These are phyloP conservation scores for Trifolium repens DNA, from an alignment of 306 rosid species.

Conservation along the genomic window DNA sequence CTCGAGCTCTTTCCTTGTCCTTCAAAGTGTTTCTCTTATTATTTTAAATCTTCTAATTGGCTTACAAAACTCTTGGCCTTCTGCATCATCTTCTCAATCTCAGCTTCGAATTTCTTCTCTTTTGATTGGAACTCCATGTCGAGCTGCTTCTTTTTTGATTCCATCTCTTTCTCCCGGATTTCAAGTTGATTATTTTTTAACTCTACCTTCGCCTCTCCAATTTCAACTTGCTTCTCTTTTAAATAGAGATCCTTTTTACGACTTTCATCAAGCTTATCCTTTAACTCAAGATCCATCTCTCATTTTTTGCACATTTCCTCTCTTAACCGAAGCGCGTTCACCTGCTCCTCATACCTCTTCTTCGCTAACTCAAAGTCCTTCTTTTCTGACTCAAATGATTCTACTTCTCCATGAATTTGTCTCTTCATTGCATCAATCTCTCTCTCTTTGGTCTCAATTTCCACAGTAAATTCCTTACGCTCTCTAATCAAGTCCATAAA, in stretches of 20 bases:
- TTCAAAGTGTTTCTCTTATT: not conserved
- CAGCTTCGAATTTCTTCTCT: not conserved
- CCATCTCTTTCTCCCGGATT: not conserved
- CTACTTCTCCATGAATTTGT: not conserved
- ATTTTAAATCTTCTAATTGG: not conserved
- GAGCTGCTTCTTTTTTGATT: not conserved
- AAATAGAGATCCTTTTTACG: not conserved
- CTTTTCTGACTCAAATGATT: constrained; percentile 35
- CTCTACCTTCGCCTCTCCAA: constrained; percentile 17
- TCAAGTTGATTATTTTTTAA: not conserved
- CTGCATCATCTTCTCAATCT: no score
- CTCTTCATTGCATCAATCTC: not conserved
- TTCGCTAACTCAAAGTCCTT: constrained; percentile 37
- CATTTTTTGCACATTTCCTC: not conserved
- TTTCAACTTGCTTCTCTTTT: not conserved
- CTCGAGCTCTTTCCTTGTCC: not conserved
- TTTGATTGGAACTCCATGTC: not conserved
- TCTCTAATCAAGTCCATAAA: constrained; percentile 9
- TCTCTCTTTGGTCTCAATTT: constrained; percentile 36
- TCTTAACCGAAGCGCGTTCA: not conserved
- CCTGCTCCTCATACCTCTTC: constrained; percentile 15
- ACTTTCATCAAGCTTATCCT: constrained; percentile 6
- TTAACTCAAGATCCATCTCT: constrained; percentile 31
- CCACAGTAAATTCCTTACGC: constrained; percentile 22
- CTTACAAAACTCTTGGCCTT: not conserved